A percentile compares a stretch with the other conserved stretches of the same genome.
Conservation (phyloP, 176 grass and related monocot genomes). For the Miscanthus lutarioriparius region DNA sequence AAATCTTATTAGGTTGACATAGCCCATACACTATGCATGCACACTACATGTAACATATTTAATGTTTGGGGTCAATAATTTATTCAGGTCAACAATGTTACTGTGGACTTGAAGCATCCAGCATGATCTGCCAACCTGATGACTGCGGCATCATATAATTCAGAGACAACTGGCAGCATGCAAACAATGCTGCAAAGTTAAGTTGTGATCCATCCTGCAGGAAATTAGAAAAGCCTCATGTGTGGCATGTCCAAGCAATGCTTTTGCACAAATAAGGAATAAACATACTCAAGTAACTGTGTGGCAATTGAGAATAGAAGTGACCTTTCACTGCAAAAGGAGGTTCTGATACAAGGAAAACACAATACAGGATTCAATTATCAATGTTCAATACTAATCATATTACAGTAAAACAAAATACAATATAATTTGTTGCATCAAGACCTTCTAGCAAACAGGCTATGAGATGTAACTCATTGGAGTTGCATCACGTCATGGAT, state of each 20-base stretch:
- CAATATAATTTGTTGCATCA: not conserved
- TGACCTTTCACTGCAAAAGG: not conserved
- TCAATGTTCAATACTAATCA: no score
- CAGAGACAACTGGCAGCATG: slow-evolving; percentile 26
- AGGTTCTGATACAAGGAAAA: not conserved
- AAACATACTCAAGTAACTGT: not conserved
- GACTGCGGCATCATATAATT: slow-evolving; percentile 1
- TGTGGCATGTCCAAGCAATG: not conserved
- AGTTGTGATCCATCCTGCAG: not conserved
- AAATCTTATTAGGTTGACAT: slow-evolving; percentile 35
- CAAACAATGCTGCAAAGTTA: not conserved
- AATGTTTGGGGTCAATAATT: slow-evolving; percentile 15
- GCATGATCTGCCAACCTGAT: slow-evolving; percentile 15
- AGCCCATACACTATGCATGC: not conserved
- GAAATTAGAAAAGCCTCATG: slow-evolving; percentile 6
- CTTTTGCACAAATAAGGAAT: not conserved
- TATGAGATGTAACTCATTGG: not conserved
- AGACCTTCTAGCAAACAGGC: not conserved
- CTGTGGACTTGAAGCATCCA: slow-evolving; percentile 39
- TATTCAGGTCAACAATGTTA: slow-evolving; percentile 40
- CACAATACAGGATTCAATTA: not conserved
- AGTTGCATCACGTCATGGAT: not conserved
- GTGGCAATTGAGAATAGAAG: not conserved
- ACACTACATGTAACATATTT: slow-evolving; percentile 11
- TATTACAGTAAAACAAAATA: not conserved